Evolutionary conservation across 768 basidiomycete genomes (phyloP), one percentile per base, ranked within the genome.

Genomic region (Boletus eberwhitei): DNA sequence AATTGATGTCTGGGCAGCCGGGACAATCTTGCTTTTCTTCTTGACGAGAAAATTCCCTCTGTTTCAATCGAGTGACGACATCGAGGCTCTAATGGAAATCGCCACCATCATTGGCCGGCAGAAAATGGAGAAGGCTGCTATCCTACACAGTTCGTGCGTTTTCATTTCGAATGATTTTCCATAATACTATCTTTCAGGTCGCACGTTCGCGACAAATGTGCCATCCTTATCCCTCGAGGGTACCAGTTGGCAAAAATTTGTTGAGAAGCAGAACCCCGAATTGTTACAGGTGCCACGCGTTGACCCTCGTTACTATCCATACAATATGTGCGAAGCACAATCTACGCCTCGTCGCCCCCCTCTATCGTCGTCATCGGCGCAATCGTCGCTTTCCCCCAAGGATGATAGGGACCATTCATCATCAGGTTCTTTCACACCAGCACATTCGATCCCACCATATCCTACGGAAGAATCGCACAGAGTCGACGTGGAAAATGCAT

Each of bases 1-100:
- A 2, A 88, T 98, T 66, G 97, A 99, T 62, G 83, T 98, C 43
- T 99, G 97, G 97, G 88, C 95, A 0, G 91, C 85, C 8, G 97
- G 97, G 0, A 86, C 87, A 64, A 97, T 98, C 50, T 73, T 99
- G 0, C 79, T 98, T 7, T 95, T 95, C 74, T 95, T 98, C 74
- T 77, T 99, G 35, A 87, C 87, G 0, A 82, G 85, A 41, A 97
- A 96, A 61, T 99, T 98, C 65, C 97, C 97, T 2, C 72, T 98
- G 29, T 94, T 98, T 73, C 89, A 93, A 61, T 93, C 94, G 19
- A 89, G 82, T 63, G 93, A 98, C 64, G 97, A 99, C 66, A 81
- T 87, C 35, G 96, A 99, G 70, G 97, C 95, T 7, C 76, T 98
- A 19, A 90, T 98, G 87, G 97, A 99, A 72, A 87, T 98, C 50